A percentile compares a stretch with the other conserved stretches of the same genome.
Conservation (phyloP, 1,284 basidiomycete species). For the Xerocomus amazonicus region DNA sequence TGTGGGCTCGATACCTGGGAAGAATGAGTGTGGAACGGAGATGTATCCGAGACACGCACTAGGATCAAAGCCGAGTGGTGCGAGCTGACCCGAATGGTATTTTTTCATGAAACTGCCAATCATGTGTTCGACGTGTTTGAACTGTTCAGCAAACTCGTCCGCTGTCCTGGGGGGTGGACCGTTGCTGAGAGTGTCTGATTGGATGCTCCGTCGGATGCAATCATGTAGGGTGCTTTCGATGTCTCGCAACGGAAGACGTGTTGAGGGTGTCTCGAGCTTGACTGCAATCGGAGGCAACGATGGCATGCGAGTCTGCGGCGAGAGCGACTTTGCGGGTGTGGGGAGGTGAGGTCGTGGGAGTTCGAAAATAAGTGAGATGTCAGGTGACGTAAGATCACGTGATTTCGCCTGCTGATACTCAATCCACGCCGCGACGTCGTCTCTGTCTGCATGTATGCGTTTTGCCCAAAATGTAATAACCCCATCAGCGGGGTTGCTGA, state of each 20-base stretch:
- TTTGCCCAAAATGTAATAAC: constrained; percentile 29
- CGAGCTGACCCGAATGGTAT: constrained; percentile 21
- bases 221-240: no score
- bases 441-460: constrained; percentile 19
- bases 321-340: constrained; percentile 26
- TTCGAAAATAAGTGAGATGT: constrained; percentile 15
- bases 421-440: constrained; percentile 26
- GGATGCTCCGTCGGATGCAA: constrained; percentile 13
- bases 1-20: constrained; percentile 4
- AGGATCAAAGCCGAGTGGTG: constrained; percentile 26
- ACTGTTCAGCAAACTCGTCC: constrained; percentile 22
- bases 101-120: constrained; percentile 23
- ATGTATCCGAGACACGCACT: constrained; percentile 14
- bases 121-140: constrained; percentile 18
- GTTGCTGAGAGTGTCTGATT: background rate
- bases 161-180: constrained; percentile 17
- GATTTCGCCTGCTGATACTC: constrained; percentile 30
- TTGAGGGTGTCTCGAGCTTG: constrained; percentile 16
- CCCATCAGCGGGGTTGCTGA: constrained; percentile 16
- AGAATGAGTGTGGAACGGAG: constrained; percentile 1
- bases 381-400: constrained; percentile 13
- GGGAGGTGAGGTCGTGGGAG: constrained; percentile 26
- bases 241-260: no score
- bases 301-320: constrained; percentile 15
- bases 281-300: constrained; percentile 33